Evolutionary conservation across 345 rosid species (phyloP).

Genomic region (Salix arbutifolia): DNA sequence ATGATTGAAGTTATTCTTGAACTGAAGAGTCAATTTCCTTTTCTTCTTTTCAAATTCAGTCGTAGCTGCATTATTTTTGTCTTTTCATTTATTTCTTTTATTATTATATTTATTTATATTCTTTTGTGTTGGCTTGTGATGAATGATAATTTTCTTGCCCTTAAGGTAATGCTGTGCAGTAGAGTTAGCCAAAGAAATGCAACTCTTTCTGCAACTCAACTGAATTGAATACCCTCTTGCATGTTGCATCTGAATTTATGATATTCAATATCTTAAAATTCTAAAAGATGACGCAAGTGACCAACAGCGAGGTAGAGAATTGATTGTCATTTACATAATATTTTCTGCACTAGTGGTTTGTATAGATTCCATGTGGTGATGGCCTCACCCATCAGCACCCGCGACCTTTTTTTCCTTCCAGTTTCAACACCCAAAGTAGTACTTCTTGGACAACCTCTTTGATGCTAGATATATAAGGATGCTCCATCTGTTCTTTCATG

Average conservation of each 20-base stretch:
- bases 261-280: background rate
- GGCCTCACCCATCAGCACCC: background rate
- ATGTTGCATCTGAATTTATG: background rate
- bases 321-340: background rate
- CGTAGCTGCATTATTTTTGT: background rate
- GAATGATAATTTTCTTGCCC: background rate
- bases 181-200: background rate
- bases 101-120: background rate
- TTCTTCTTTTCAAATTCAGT: background rate
- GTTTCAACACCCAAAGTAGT: background rate
- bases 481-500: background rate
- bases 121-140: background rate
- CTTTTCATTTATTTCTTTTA: background rate
- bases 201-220: background rate
- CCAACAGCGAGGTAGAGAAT: background rate
- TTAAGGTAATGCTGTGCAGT: background rate
- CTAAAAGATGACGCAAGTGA: background rate
- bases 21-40: background rate
- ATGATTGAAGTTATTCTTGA: background rate
- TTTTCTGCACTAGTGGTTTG: background rate
- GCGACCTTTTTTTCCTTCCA: background rate
- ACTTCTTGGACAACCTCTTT: background rate
- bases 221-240: background rate
- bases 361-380: background rate
- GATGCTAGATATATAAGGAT: background rate